phyloP scores from a whole-genome alignment of 2,329 filamentous ascomycete species.

The Pochonia chlamydosporia region DNA sequence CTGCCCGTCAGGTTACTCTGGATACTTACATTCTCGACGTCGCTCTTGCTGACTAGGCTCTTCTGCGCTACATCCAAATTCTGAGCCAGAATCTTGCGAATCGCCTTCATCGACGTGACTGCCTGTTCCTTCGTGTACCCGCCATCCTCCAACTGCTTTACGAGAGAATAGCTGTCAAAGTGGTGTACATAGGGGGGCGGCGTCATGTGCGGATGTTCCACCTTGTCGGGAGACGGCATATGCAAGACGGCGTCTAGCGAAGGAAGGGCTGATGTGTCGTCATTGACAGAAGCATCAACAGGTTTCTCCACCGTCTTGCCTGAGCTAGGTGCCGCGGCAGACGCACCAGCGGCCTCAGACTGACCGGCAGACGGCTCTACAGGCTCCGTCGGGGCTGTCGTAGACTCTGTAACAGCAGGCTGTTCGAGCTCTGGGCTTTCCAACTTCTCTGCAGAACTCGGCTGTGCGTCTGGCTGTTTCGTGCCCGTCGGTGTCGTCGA shows the following conservation, averaged over 20 bases:
- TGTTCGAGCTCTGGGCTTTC: not conserved
- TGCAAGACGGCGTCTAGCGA: conserved; percentile 43
- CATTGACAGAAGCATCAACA: conserved; percentile 3
- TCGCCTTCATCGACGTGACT: conserved; percentile 85
- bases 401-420: not conserved
- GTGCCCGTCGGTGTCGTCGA: not conserved
- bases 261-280: conserved; percentile 24
- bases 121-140: conserved; percentile 72
- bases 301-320: not conserved
- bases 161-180: conserved; percentile 90
- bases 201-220: conserved; percentile 59
- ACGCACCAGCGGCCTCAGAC: not conserved
- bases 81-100: conserved; percentile 67
- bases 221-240: conserved; percentile 37
- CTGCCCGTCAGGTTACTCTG: not conserved
- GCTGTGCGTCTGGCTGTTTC: conserved; percentile 1
- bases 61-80: conserved; percentile 78
- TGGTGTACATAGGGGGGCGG: conserved; percentile 85
- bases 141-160: conserved; percentile 69
- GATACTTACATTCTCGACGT: conserved; percentile 68
- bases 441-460: not conserved
- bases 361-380: not conserved
- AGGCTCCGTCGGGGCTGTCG: not conserved
- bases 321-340: not conserved
- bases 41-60: conserved; percentile 79